A percentile compares a stretch with the other conserved stretches of the same genome.
These are phyloP conservation scores for Cryptosporidium ubiquitum DNA, from an alignment of 169 alveolate genomes.

Conservation along the genomic window DNA sequence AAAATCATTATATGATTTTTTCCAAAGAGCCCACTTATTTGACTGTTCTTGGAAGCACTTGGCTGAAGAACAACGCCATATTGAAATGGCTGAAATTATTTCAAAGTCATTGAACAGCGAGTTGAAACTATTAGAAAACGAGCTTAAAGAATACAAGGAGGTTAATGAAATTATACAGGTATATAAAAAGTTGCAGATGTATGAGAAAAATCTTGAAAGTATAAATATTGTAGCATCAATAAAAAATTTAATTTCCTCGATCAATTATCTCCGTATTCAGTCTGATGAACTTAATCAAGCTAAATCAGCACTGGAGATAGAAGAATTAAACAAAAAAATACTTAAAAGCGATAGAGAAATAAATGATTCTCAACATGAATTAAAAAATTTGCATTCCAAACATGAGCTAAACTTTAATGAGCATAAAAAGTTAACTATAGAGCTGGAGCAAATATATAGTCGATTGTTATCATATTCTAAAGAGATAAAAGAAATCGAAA, in stretches of 20 bases:
- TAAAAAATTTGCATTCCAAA: not conserved
- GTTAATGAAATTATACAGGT: not conserved
- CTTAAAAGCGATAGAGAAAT: not conserved
- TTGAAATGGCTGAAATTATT: slow-evolving; percentile 53
- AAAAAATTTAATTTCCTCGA: not conserved
- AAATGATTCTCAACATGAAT: not conserved
- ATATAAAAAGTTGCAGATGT: not conserved
- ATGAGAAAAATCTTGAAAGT: slow-evolving; percentile 14
- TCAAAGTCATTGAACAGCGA: slow-evolving; percentile 3
- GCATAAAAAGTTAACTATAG: not conserved
- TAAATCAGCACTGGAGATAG: not conserved
- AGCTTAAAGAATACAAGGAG: not conserved
- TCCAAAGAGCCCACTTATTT: slow-evolving; percentile 62
- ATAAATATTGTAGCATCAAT: not conserved
- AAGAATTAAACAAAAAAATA: not conserved
- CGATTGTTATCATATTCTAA: not conserved
- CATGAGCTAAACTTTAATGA: not conserved
- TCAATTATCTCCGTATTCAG: not conserved
- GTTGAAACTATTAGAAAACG: not conserved
- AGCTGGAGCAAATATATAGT: not conserved
- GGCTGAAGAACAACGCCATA: slow-evolving; percentile 33
- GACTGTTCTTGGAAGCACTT: slow-evolving; percentile 45
- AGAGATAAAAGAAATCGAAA: not conserved
- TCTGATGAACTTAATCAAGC: not conserved
- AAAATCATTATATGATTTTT: slow-evolving; percentile 55